Percentiles rank a stretch among this genome's conserved stretches.
These are phyloP conservation scores for Pistacia atlantica DNA, from an alignment of 345 rosid genomes.

Conservation along the genomic window DNA sequence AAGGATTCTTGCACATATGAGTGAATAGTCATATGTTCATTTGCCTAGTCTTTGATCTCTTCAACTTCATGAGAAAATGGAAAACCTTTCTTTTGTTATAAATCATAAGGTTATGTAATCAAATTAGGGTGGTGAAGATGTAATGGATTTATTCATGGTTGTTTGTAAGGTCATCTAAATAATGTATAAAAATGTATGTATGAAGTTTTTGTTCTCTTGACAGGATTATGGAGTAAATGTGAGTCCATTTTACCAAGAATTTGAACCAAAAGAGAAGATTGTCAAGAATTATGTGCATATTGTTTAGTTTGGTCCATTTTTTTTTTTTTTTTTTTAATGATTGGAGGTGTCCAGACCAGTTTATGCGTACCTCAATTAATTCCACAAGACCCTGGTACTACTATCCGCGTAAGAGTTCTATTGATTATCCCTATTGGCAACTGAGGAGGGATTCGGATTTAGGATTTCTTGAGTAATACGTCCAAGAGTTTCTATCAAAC, in stretches of 20 bases:
- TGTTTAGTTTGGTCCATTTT: background rate
- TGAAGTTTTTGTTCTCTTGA: background rate
- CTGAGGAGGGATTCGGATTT: too few species aligned
- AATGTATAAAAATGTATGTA: background rate
- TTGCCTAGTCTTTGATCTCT: background rate
- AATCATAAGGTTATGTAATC: background rate
- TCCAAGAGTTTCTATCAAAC: too few species aligned
- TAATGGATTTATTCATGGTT: background rate
- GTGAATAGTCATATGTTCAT: slow-evolving; percentile 10
- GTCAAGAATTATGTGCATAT: background rate
- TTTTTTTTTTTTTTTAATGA: too few species aligned
- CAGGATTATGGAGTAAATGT: background rate
- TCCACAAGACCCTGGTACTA: too few species aligned
- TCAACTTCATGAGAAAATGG: background rate
- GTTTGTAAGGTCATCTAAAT: background rate
- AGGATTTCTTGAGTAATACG: too few species aligned
- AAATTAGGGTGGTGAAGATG: background rate
- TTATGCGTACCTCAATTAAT: too few species aligned
- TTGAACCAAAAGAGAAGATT: background rate
- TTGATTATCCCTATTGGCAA: too few species aligned
- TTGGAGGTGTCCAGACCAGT: too few species aligned
- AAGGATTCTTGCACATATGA: slow-evolving; percentile 43
- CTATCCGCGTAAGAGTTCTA: too few species aligned
- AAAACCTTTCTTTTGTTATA: too few species aligned
- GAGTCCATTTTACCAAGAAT: background rate